Percentiles rank a stretch among this genome's conserved stretches.
Conservation (phyloP, 2,329 filamentous ascomycete species). For the Venturia pyrina region DNA sequence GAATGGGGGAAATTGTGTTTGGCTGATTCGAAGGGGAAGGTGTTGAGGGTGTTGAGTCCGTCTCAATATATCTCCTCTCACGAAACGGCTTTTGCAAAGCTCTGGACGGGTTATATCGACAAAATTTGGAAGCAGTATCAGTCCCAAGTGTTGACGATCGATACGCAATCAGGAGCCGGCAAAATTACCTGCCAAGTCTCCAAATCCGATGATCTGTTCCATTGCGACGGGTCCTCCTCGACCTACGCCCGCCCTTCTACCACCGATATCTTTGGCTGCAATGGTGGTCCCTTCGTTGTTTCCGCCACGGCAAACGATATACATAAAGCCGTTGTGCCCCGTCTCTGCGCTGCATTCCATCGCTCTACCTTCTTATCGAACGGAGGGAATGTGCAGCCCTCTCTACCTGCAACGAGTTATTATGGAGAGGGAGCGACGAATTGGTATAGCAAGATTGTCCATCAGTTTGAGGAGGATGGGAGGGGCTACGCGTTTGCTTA, state of each 20-base stretch:
- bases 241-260: neutral
- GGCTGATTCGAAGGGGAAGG: neutral
- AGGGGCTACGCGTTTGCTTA: constrained; percentile 63
- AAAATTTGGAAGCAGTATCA: neutral
- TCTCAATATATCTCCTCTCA: neutral
- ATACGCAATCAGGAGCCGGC: neutral
- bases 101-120: neutral
- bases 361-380: constrained; percentile 52
- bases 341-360: constrained; percentile 68
- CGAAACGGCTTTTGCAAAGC: neutral
- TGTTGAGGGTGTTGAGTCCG: neutral
- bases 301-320: constrained; percentile 24
- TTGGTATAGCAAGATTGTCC: constrained; percentile 57
- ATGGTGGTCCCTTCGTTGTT: neutral
- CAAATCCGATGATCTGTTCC: neutral
- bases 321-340: constrained; percentile 53
- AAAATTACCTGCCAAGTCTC: neutral
- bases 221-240: neutral
- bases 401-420: constrained; percentile 37
- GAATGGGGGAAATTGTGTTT: neutral
- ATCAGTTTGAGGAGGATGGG: constrained; percentile 48
- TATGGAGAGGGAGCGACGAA: constrained; percentile 50
- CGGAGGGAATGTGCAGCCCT: neutral
- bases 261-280: neutral
- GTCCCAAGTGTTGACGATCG: neutral